phyloP scores from a whole-genome alignment of 495 filamentous ascomycete genomes.

The Lepidopterella palustris region DNA sequence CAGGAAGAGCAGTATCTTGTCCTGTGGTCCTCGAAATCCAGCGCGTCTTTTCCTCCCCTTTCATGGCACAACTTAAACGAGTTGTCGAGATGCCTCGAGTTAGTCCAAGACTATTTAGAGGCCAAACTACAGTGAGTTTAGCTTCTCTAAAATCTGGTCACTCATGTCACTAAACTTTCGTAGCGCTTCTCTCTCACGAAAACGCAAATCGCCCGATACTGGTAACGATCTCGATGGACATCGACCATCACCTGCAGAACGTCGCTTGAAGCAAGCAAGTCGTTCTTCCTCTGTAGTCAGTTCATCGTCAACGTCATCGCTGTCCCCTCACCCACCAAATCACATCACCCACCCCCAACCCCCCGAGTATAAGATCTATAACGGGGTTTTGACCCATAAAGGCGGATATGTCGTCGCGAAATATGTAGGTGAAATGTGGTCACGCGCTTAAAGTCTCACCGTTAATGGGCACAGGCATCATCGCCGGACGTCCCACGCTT shows the following conservation, averaged over 20 bases:
- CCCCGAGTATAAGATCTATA: constrained; percentile 24
- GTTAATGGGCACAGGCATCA: background rate
- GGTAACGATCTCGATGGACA: constrained; percentile 10
- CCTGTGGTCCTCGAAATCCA: constrained; percentile 3
- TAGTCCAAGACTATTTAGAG: constrained; percentile 37
- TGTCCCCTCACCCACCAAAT: background rate
- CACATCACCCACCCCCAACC: background rate
- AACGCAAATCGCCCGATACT: constrained; percentile 29
- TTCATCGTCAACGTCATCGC: constrained; percentile 11
- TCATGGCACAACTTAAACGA: constrained; percentile 36
- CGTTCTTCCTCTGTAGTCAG: constrained; percentile 5
- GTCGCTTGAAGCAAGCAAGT: background rate
- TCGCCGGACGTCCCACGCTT: constrained; percentile 6
- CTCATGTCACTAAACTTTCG: background rate
- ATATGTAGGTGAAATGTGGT: constrained; percentile 14
- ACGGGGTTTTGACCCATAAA: constrained; percentile 30
- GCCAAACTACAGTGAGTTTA: constrained; percentile 9
- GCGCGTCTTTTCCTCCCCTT: constrained; percentile 13
- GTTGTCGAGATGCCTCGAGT: constrained; percentile 27
- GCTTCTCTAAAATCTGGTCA: constrained; percentile 1
- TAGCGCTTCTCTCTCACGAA: constrained; percentile 6
- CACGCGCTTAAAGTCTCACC: background rate
- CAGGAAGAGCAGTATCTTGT: background rate
- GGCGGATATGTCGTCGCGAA: constrained; percentile 27
- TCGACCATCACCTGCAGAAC: constrained; percentile 18